Percentiles rank a stretch among this genome's conserved stretches.
Conservation (phyloP, 345 rosid genomes). For the Gossypium sturtianum region DNA sequence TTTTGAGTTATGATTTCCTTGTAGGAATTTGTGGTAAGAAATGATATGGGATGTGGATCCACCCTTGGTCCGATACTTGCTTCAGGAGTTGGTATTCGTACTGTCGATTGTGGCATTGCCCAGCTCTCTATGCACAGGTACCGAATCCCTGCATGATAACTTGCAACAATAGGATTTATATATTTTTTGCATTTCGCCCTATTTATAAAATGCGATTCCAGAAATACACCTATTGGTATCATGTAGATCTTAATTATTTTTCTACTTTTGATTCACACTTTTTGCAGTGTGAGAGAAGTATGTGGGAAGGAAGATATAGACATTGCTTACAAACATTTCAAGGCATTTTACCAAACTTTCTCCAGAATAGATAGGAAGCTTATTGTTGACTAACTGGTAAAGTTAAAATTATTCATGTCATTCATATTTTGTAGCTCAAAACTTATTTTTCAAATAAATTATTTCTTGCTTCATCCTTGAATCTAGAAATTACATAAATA, state of each 20-base stretch:
- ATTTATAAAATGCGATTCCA: neutral
- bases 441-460: neutral
- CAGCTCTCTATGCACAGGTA: slow-evolving; percentile 99
- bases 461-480: neutral
- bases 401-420: neutral
- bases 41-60: slow-evolving; percentile 98
- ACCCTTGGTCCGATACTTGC: slow-evolving; percentile 97
- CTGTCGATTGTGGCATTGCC: slow-evolving; percentile 91
- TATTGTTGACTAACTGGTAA: slow-evolving; percentile 36
- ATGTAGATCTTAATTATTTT: neutral
- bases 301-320: slow-evolving; percentile 84
- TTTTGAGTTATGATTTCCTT: neutral
- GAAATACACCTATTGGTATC: neutral
- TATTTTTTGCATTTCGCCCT: neutral
- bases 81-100: slow-evolving; percentile 83
- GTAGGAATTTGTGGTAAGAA: slow-evolving; percentile 93
- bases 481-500: neutral
- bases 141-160: neutral
- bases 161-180: slow-evolving; percentile 1
- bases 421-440: neutral
- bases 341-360: slow-evolving; percentile 69
- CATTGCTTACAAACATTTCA: slow-evolving; percentile 85
- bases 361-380: slow-evolving; percentile 68
- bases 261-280: neutral
- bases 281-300: slow-evolving; percentile 72